phyloP scores from a whole-genome alignment of 2,329 filamentous ascomycete genomes.

The Aureobasidium sp. region DNA sequence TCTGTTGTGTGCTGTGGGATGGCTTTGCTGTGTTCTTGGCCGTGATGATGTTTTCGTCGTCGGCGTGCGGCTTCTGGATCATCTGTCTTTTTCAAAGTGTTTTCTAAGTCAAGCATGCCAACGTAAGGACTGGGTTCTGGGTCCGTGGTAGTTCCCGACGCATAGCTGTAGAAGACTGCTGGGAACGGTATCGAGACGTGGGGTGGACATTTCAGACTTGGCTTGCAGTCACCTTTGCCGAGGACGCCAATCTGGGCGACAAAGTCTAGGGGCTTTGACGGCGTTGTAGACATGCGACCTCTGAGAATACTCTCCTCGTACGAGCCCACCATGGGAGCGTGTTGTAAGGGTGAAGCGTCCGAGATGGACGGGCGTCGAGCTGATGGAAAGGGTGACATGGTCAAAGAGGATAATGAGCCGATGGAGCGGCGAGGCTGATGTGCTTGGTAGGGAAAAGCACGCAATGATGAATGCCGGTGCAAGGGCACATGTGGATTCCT shows the following conservation, averaged over 20 bases:
- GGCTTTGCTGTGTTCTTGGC: neutral
- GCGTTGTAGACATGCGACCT: slow-evolving; percentile 92
- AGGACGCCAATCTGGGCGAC: slow-evolving; percentile 91
- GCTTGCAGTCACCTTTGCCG: slow-evolving; percentile 80
- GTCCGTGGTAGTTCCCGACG: slow-evolving; percentile 65
- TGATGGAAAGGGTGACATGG: slow-evolving; percentile 42
- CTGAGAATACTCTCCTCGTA: slow-evolving; percentile 95
- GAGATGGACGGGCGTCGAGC: slow-evolving; percentile 64
- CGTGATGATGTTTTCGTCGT: slow-evolving; percentile 18
- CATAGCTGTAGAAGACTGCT: slow-evolving; percentile 93
- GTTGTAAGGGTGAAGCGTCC: slow-evolving; percentile 71
- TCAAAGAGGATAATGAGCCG: slow-evolving; percentile 48
- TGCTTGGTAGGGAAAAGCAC: slow-evolving; percentile 58
- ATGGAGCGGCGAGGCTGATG: slow-evolving; percentile 73
- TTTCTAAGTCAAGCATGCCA: slow-evolving; percentile 84
- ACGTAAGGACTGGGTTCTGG: slow-evolving; percentile 87
- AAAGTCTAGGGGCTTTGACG: slow-evolving; percentile 87
- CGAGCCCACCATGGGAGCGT: slow-evolving; percentile 93
- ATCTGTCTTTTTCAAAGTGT: slow-evolving; percentile 50
- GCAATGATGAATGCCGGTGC: neutral
- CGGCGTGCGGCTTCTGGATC: slow-evolving; percentile 24
- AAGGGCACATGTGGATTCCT: neutral
- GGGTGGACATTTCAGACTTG: slow-evolving; percentile 74
- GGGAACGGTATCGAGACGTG: slow-evolving; percentile 89
- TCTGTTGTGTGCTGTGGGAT: neutral